Evolutionary conservation across 2,329 filamentous ascomycete species (phyloP), one percentile per base, ranked within the genome.

Genomic region (Fusarium sp.): DNA sequence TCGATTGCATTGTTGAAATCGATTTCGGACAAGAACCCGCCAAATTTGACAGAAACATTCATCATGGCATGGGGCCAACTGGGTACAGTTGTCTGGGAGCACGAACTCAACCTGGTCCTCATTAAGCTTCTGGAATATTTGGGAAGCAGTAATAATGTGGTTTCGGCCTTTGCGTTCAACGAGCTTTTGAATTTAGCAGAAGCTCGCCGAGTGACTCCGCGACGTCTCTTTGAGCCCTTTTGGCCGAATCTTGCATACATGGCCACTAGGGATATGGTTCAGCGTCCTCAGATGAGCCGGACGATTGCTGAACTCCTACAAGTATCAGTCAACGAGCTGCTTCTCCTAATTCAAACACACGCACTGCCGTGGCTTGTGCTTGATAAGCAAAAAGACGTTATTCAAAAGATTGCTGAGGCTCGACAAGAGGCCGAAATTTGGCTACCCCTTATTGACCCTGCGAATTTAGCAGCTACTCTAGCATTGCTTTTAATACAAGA

Each of bases 331-430:
- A 85, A 90, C 45, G 89, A 92, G 55, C 89, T 98, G 46, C 84
- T 98, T 12, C 80, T 91, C 16, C 80, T 91, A 20, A 92, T 95
- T 11, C 94, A 98, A 78, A 86, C 88, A 16, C 88, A 96, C 73
- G 94, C 94, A 10, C 80, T 99, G 11, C 96, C 97, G 2, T 94
- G 93, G 81, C 85, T 99, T 20, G 92, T 99, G 5, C 83, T 97
- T 41, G 91, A 88, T 44, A 92, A 91, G 76, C 91, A 91, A 74
- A 86, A 86, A 61, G 93, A 97, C 62, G 87, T 97, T 18, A 91
- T 99, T 43, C 87, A 91, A 73, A 91, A 90, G 67, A 93, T 99
- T 71, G 92, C 94, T 1, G 88, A 92, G 71, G 93, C 92, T 55
- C 90, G 92, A 58, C 89, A 92, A 46, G 90, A 93, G 47, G 81